These are phyloP conservation scores for Sparassis latifolia DNA, from an alignment of 1,284 basidiomycete genomes.

Conservation along the genomic window DNA sequence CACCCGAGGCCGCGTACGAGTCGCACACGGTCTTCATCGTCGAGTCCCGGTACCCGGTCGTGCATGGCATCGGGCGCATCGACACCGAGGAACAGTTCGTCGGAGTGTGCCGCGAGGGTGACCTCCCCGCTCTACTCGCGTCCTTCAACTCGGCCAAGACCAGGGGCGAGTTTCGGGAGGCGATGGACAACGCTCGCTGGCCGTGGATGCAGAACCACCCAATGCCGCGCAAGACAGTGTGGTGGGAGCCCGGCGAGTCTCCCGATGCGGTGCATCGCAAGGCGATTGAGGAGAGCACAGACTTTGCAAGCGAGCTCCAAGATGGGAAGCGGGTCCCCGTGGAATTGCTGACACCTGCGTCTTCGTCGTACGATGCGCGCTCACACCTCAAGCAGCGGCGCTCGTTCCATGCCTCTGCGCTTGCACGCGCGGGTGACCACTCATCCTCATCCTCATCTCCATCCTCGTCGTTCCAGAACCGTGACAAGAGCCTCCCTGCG, in stretches of 20 bases:
- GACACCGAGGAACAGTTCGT: conserved; percentile 29
- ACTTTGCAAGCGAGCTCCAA: background rate
- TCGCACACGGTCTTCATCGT: conserved; percentile 35
- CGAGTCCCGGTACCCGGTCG: conserved; percentile 30
- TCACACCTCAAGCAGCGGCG: conserved; percentile 1
- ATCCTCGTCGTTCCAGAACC: conserved; percentile 10
- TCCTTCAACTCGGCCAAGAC: conserved; percentile 24
- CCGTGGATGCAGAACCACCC: conserved; percentile 16
- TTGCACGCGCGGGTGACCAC: background rate
- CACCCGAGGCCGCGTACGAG: conserved; percentile 30
- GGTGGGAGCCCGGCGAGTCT: conserved; percentile 22
- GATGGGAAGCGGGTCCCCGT: background rate
- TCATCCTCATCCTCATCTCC: conserved; percentile 1
- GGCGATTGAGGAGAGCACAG: background rate
- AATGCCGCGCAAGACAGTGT: conserved; percentile 12
- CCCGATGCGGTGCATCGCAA: conserved; percentile 5
- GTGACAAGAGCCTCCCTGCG: conserved; percentile 12
- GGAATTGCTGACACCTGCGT: background rate
- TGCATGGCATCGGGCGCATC: conserved; percentile 25
- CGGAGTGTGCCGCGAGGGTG: conserved; percentile 30
- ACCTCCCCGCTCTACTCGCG: conserved; percentile 25
- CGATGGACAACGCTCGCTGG: conserved; percentile 38
- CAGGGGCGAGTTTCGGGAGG: conserved; percentile 12
- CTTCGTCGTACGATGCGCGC: background rate
- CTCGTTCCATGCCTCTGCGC: conserved; percentile 3